phyloP scores from a whole-genome alignment of 768 basidiomycete species.

The Sutorius australiensis region DNA sequence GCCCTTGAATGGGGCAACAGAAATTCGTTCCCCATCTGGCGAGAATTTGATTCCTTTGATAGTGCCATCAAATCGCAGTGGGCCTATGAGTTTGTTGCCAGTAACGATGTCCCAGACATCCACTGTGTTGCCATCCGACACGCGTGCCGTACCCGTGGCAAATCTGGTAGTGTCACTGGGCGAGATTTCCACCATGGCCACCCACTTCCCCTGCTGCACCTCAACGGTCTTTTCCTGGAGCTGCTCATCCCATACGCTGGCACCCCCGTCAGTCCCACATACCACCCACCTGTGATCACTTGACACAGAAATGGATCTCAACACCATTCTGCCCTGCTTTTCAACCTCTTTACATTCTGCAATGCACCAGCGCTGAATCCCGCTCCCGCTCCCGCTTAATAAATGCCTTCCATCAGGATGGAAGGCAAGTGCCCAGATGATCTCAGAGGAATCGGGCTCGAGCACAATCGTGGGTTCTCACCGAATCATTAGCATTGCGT shows the following conservation, averaged over 20 bases:
- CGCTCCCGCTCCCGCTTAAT: not conserved
- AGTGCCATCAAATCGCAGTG: not conserved
- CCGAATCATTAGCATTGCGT: no score
- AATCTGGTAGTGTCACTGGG: not conserved
- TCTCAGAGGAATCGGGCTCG: no score
- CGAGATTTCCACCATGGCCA: not conserved
- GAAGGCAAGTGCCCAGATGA: no score
- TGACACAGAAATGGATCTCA: not conserved
- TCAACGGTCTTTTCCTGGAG: not conserved
- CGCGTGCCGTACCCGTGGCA: not conserved
- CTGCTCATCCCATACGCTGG: not conserved
- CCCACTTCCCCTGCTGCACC: not conserved
- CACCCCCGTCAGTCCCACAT: not conserved
- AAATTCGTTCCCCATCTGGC: not conserved
- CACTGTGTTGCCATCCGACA: not conserved
- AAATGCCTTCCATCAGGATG: not conserved
- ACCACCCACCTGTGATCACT: not conserved
- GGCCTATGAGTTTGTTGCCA: not conserved
- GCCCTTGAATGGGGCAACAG: no score
- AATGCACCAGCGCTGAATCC: not conserved
- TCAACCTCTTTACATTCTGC: not conserved
- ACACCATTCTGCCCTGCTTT: not conserved
- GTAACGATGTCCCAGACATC: not conserved
- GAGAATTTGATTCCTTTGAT: not conserved
- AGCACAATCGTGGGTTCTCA: no score